Percentiles rank a stretch among this genome's conserved stretches.
Evolutionary conservation across 306 rosid genomes (phyloP).

Genomic region (Vigna radiata): DNA sequence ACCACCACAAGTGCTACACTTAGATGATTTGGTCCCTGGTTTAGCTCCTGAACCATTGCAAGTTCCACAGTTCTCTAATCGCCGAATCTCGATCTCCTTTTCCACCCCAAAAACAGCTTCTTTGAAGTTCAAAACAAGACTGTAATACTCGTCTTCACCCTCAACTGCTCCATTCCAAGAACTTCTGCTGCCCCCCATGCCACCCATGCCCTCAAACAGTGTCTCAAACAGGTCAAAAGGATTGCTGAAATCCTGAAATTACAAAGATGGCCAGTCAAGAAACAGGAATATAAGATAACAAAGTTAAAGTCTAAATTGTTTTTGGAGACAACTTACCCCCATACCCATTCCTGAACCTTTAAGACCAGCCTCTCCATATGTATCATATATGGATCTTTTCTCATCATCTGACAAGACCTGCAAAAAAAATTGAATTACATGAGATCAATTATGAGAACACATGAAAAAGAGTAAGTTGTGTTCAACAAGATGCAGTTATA

Average conservation of each 20-base stretch:
- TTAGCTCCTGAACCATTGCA: slow-evolving; percentile 96
- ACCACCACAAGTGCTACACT: slow-evolving; percentile 92
- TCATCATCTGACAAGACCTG: slow-evolving; percentile 99
- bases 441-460: slow-evolving; percentile 33
- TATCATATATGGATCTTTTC: slow-evolving; percentile 84
- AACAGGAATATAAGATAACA: slow-evolving; percentile 19
- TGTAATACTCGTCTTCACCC: slow-evolving; percentile 81
- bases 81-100: slow-evolving; percentile 88
- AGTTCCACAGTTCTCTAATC: slow-evolving; percentile 89
- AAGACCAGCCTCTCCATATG: slow-evolving; percentile 96
- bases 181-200: slow-evolving; percentile 47
- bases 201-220: slow-evolving; percentile 56
- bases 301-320: slow-evolving; percentile 14
- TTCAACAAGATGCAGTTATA: slow-evolving; percentile 48
- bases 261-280: slow-evolving; percentile 37
- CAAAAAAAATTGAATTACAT: slow-evolving; percentile 40
- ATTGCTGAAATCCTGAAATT: slow-evolving; percentile 56
- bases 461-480: slow-evolving; percentile 16
- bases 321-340: slow-evolving; percentile 71
- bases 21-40: slow-evolving; percentile 88
- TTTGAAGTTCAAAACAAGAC: slow-evolving; percentile 82
- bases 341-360: slow-evolving; percentile 88
- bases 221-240: slow-evolving; percentile 62
- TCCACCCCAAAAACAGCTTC: slow-evolving; percentile 98
- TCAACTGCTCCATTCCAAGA: slow-evolving; percentile 58